A percentile compares a stretch with the other conserved stretches of the same genome.
Conservation (phyloP, 139 green algal genomes). For the Chlorella sp. region DNA sequence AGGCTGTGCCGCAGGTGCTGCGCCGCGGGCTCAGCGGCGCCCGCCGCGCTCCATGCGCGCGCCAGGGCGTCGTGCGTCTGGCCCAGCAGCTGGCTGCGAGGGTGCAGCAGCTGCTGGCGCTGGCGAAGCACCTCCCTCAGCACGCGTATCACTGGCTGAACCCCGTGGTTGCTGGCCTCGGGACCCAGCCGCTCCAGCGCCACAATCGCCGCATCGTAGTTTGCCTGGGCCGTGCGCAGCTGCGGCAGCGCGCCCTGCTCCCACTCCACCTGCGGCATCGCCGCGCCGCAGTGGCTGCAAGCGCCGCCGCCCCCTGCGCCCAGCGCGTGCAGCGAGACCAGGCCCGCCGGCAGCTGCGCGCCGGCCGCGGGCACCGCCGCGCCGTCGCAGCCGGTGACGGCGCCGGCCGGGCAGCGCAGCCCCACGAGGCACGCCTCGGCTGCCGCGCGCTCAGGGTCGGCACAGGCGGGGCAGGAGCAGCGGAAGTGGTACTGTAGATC, state of each 20-base stretch:
- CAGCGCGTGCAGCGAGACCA: slow-evolving; percentile 13
- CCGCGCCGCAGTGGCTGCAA: slow-evolving; percentile 14
- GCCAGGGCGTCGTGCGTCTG: slow-evolving; percentile 29
- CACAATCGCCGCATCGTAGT: background rate
- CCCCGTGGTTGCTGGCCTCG: background rate
- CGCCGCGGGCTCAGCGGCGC: slow-evolving; percentile 1
- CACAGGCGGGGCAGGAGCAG: slow-evolving; percentile 35
- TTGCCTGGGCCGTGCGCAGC: background rate
- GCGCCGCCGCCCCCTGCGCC: slow-evolving; percentile 5
- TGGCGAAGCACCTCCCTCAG: slow-evolving; percentile 17
- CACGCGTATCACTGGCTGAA: background rate
- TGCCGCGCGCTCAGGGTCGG: background rate
- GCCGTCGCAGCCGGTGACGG: slow-evolving; percentile 8
- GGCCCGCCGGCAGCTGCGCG: background rate
- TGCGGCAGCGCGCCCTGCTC: background rate
- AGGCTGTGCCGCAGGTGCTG: slow-evolving; percentile 27
- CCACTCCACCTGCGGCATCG: background rate
- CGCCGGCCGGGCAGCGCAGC: slow-evolving; percentile 5
- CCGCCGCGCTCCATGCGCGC: slow-evolving; percentile 5
- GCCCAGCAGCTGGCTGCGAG: slow-evolving; percentile 24
- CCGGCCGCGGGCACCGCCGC: slow-evolving; percentile 1
- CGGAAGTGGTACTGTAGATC: slow-evolving; percentile 39
- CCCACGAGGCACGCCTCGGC: slow-evolving; percentile 4
- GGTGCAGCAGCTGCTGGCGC: slow-evolving; percentile 13
- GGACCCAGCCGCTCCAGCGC: background rate